Conservation (phyloP, 2,329 filamentous ascomycete genomes). For the Pseudocercospora macadamiae region DNA sequence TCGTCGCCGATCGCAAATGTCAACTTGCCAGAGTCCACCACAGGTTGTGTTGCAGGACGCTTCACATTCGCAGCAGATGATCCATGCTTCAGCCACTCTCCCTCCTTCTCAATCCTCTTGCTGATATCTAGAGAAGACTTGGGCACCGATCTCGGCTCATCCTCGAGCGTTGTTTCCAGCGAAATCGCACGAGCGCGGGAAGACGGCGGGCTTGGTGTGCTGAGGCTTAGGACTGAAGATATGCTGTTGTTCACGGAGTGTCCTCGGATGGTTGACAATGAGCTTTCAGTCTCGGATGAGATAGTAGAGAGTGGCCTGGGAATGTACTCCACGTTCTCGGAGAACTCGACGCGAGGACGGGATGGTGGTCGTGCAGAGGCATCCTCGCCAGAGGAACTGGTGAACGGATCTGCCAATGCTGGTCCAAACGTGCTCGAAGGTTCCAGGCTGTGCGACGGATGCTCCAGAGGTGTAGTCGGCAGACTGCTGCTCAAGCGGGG, state of each 20-base stretch:
- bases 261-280: slow-evolving; percentile 67
- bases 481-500: slow-evolving; percentile 36
- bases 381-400: slow-evolving; percentile 27
- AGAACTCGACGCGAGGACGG: slow-evolving; percentile 76
- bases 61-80: slow-evolving; percentile 22
- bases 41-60: slow-evolving; percentile 30
- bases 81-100: slow-evolving; percentile 37
- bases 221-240: slow-evolving; percentile 71
- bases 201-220: slow-evolving; percentile 51
- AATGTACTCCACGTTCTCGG: slow-evolving; percentile 81
- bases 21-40: slow-evolving; percentile 13
- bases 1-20: slow-evolving; percentile 21
- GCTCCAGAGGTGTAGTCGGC: slow-evolving; percentile 40
- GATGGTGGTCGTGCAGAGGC: slow-evolving; percentile 46
- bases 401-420: slow-evolving; percentile 14
- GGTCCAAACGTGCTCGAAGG: background rate
- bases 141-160: slow-evolving; percentile 63
- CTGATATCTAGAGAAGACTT: slow-evolving; percentile 30
- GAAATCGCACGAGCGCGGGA: slow-evolving; percentile 45
- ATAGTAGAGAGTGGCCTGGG: slow-evolving; percentile 80
- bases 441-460: slow-evolving; percentile 12
- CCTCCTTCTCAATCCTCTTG: slow-evolving; percentile 36
- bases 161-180: slow-evolving; percentile 46
- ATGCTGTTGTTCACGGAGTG: slow-evolving; percentile 80
- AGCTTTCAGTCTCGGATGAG: slow-evolving; percentile 82